Evolutionary conservation across 176 grass and related monocot species (phyloP).

Genomic region (Eragrostis curvula): DNA sequence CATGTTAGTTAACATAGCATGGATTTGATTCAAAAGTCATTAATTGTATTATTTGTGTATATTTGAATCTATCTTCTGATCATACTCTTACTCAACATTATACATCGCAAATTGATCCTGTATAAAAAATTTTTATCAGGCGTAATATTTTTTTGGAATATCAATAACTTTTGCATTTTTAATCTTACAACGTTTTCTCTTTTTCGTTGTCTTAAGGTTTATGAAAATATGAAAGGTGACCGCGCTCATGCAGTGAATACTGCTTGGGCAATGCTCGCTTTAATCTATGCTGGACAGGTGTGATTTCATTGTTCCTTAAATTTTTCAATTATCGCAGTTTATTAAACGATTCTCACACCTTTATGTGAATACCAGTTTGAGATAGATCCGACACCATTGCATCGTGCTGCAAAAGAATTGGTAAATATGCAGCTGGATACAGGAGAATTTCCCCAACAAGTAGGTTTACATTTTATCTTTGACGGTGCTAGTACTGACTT

Average conservation of each 20-base stretch:
- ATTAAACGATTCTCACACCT: not conserved
- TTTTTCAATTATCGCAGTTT: not conserved
- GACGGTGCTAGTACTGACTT: not conserved
- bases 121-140: too few species aligned
- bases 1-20: too few species aligned
- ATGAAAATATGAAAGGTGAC: conserved; percentile 64
- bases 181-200: conserved; percentile 23
- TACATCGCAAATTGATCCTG: too few species aligned
- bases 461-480: conserved; percentile 11
- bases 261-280: conserved; percentile 72
- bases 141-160: not conserved
- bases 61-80: too few species aligned
- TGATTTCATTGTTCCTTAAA: not conserved
- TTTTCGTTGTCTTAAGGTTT: conserved; percentile 3
- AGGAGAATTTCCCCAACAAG: conserved; percentile 65
- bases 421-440: conserved; percentile 62
- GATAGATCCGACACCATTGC: conserved; percentile 49
- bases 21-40: too few species aligned
- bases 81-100: too few species aligned
- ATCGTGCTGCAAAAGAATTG: conserved; percentile 51
- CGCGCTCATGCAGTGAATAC: conserved; percentile 69
- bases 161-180: conserved; percentile 25
- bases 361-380: conserved; percentile 17
- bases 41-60: too few species aligned
- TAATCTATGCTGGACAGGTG: conserved; percentile 72